phyloP scores from a whole-genome alignment of 805 yeast species.

The Starmerella vitae region DNA sequence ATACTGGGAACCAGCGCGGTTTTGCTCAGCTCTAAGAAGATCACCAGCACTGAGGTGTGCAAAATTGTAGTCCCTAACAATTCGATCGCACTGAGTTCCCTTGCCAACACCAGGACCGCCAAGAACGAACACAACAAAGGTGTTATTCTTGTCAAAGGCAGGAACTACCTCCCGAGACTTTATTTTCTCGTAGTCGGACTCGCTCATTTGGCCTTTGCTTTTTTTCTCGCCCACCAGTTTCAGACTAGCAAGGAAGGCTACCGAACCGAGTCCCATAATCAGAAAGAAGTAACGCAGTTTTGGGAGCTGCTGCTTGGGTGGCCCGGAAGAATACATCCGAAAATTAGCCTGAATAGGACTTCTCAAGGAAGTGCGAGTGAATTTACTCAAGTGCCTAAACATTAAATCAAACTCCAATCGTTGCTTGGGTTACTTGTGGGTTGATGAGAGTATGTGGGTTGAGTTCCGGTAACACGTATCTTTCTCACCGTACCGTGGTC shows the following conservation, averaged over 20 bases:
- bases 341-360: neutral
- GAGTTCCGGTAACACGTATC: too few relatives aligned
- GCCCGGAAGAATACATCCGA: neutral
- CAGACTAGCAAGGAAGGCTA: constrained; percentile 25
- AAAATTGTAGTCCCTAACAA: constrained; percentile 68
- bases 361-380: too few relatives aligned
- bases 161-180: constrained; percentile 26
- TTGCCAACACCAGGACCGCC: constrained; percentile 99
- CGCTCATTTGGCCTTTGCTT: constrained; percentile 23
- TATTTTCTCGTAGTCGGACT: constrained; percentile 26
- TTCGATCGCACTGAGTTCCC: constrained; percentile 86
- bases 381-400: too few relatives aligned
- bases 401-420: too few relatives aligned
- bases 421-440: too few relatives aligned
- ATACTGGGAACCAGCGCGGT: constrained; percentile 62
- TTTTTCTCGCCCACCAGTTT: constrained; percentile 19
- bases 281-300: constrained; percentile 25
- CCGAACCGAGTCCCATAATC: constrained; percentile 26
- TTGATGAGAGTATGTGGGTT: too few relatives aligned
- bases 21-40: constrained; percentile 81
- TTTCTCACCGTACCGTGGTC: too few relatives aligned
- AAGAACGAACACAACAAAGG: constrained; percentile 73
- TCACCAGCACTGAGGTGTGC: constrained; percentile 95
- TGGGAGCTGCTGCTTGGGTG: constrained; percentile 21
- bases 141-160: constrained; percentile 50